Base-by-base conservation (phyloP, 306 rosid genomes). In the Canavalia ensiformis region DNA sequence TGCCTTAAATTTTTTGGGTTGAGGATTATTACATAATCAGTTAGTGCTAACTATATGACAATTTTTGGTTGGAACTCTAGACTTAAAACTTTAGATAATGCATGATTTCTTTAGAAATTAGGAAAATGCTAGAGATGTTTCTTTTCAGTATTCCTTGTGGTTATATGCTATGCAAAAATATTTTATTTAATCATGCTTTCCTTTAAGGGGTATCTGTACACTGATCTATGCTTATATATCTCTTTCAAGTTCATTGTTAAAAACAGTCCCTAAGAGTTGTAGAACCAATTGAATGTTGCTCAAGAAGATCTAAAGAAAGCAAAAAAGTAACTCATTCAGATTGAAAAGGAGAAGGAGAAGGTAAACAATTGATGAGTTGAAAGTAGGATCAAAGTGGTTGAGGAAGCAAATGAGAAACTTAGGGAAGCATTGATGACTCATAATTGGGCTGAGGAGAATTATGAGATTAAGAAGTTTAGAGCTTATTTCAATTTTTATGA, bases 231-330 rank as follows among this genome's bases (percentile, higher is more conserved):
- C 47, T 34, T 55, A 37, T 67, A 1, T 31, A 12, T 82, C n/a
- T 54, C 29, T 34, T 68, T 44, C n/a, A n/a, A 51, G 11, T 64
- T 52, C n/a, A n/a, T 60, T 77, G 85, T 62, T 87, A 95, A 98
- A 95, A 93, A 82, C 89, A 84, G 57, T 85, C 83, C 10, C 65
- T 91, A 5, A 7, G 98, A 95, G 49, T 57, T 92, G 79, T 96
- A 90, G 79, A 85, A 79, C 51, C 96, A 91, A 75, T 77, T 93
- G 88, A 90, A 69, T 83, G 56, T 75, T 71, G 90, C 84, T 79
- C 97, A 90, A 78, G 97, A 90, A 58, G 98, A 95, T 86, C 90
- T 93, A 41, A 93, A 91, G 92, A 95, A 90, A 84, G 91, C 98
- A 34, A 91, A 90, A 84, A 97, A 95, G 80, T 97, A 89, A 83